A percentile compares a stretch with the other conserved stretches of the same genome.
Evolutionary conservation across 2,329 filamentous ascomycete species (phyloP).

Genomic region (Leptographium flavum): DNA sequence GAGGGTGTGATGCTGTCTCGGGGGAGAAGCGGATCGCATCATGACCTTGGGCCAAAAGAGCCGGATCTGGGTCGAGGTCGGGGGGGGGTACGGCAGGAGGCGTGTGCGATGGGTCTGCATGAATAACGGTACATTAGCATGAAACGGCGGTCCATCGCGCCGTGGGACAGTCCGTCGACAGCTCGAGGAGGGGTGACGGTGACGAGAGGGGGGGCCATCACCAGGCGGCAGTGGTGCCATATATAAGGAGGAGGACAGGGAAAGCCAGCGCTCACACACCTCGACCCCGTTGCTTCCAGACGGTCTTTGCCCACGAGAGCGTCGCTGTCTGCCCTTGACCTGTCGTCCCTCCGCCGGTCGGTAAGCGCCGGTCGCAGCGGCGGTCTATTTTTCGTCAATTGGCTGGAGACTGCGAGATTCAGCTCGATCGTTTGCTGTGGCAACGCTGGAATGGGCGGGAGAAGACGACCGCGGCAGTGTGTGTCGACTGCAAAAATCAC

Average conservation of each 20-base stretch:
- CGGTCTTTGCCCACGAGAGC: too few species aligned
- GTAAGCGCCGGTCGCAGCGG: neutral
- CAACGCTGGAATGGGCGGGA: too few species aligned
- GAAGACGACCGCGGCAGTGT: neutral
- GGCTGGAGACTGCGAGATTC: neutral
- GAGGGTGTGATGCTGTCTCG: conserved; percentile 25
- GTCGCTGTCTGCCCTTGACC: too few species aligned
- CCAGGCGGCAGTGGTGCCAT: neutral
- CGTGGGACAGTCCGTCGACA: too few species aligned
- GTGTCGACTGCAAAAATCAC: neutral
- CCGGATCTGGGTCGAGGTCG: conserved; percentile 5
- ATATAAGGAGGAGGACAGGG: neutral
- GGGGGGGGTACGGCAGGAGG: conserved; percentile 1
- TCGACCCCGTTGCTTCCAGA: too few species aligned
- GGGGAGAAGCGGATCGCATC: conserved; percentile 25
- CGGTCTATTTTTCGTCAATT: neutral
- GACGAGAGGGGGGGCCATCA: neutral
- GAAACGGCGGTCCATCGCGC: conserved; percentile 6
- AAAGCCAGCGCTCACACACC: too few species aligned
- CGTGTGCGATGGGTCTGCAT: conserved; percentile 13
- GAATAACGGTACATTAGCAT: conserved; percentile 16
- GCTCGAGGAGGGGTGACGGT: neutral
- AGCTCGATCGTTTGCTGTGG: neutral
- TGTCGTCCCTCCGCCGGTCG: neutral
- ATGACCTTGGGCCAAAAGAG: conserved; percentile 17